phyloP scores from a whole-genome alignment of 1,284 basidiomycete genomes.

The Phaffia rhodozyma region DNA sequence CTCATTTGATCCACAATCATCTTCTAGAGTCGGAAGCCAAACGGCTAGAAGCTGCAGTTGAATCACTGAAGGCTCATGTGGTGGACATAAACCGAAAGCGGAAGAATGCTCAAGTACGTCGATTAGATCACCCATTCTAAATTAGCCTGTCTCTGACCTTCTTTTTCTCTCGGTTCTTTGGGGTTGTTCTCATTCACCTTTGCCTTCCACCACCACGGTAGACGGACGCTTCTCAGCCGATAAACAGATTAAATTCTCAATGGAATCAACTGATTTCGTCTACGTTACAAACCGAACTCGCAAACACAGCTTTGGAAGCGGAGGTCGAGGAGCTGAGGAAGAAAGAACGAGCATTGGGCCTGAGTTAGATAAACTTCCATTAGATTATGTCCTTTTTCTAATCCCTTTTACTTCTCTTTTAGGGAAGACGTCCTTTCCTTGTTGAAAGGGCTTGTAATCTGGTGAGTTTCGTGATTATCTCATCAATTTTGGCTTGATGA shows the following conservation, averaged over 20 bases:
- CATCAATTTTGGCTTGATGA: too few relatives aligned
- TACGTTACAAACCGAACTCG: conserved; percentile 80
- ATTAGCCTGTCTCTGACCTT: neutral
- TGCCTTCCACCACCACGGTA: neutral
- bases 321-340: conserved; percentile 41
- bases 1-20: conserved; percentile 84
- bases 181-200: neutral
- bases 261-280: conserved; percentile 83
- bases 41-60: conserved; percentile 56
- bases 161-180: neutral
- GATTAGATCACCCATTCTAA: neutral
- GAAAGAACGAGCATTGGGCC: too few relatives aligned
- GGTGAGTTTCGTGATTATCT: too few relatives aligned
- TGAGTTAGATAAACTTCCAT: too few relatives aligned
- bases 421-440: too few relatives aligned
- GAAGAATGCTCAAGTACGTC: conserved; percentile 63
- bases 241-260: conserved; percentile 49
- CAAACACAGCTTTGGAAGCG: conserved; percentile 67
- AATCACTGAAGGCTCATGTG: conserved; percentile 58
- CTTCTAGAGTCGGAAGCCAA: conserved; percentile 65
- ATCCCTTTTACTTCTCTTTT: too few relatives aligned
- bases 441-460: too few relatives aligned
- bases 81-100: conserved; percentile 74
- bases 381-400: too few relatives aligned
- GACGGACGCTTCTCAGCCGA: neutral